phyloP scores from a whole-genome alignment of 2,329 filamentous ascomycete species.

The Xylogone sp. region DNA sequence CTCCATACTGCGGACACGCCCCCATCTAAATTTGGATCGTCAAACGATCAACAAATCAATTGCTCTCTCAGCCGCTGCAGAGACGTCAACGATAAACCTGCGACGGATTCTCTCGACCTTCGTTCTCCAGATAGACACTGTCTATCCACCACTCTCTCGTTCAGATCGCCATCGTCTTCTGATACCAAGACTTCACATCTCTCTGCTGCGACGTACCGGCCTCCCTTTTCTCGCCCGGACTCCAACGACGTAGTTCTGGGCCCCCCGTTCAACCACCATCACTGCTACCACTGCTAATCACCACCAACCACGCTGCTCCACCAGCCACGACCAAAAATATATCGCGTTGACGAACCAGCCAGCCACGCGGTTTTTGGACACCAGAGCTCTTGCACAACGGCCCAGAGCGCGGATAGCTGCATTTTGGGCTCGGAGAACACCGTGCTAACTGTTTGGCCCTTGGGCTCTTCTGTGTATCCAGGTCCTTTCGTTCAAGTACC shows the following conservation, averaged over 20 bases:
- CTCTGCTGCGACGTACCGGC: no score
- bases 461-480: conserved; percentile 17
- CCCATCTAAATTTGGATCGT: neutral
- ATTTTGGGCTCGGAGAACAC: conserved; percentile 13
- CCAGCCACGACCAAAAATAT: neutral
- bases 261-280: neutral
- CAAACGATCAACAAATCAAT: neutral
- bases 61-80: neutral
- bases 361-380: neutral
- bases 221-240: no score
- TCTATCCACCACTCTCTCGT: no score
- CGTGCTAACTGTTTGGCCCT: conserved; percentile 20
- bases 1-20: no score
- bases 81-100: neutral
- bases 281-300: neutral
- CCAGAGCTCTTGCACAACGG: neutral
- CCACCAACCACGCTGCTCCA: neutral
- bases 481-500: conserved; percentile 12
- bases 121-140: neutral
- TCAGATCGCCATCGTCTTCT: no score
- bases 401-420: conserved; percentile 19
- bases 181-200: no score
- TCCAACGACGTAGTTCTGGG: no score
- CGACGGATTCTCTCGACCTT: neutral
- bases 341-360: neutral